Percentiles rank a stretch among this genome's conserved stretches.
Evolutionary conservation across 2,329 filamentous ascomycete genomes (phyloP).

Genomic region (Paraphoma chrysanthemicola): DNA sequence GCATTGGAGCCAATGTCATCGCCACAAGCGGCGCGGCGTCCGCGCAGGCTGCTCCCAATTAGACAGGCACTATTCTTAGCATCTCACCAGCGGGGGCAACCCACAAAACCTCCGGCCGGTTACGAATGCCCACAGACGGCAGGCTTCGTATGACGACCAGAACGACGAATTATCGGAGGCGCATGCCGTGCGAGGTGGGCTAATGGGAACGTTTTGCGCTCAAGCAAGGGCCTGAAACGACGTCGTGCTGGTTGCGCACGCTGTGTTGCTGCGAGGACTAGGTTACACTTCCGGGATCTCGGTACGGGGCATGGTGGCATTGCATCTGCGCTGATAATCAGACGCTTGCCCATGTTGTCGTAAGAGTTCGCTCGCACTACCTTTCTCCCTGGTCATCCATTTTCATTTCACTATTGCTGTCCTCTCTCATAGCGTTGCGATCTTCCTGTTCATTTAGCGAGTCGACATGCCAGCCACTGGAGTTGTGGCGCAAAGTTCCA

Average conservation of each 20-base stretch:
- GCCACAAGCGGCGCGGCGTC: constrained; percentile 22
- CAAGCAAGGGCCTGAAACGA: constrained; percentile 32
- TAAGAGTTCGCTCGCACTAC: constrained; percentile 22
- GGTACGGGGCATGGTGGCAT: constrained; percentile 24
- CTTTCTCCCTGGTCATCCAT: constrained; percentile 20
- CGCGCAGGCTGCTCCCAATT: constrained; percentile 13
- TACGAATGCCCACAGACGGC: constrained; percentile 11
- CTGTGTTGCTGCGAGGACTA: constrained; percentile 26
- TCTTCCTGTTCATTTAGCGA: neutral
- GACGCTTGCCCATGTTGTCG: constrained; percentile 23
- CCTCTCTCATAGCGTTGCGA: constrained; percentile 3
- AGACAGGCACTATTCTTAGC: constrained; percentile 9
- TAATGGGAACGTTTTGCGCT: constrained; percentile 26
- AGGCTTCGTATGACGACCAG: constrained; percentile 21
- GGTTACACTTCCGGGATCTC: constrained; percentile 27
- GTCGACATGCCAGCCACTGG: constrained; percentile 18
- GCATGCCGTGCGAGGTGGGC: constrained; percentile 28
- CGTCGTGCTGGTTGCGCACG: constrained; percentile 10
- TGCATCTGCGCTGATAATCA: constrained; percentile 28
- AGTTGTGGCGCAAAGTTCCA: constrained; percentile 25
- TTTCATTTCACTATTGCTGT: constrained; percentile 11
- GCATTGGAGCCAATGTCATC: constrained; percentile 10
- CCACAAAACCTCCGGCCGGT: neutral
- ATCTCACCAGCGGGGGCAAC: constrained; percentile 13
- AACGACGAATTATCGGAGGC: constrained; percentile 31